phyloP scores from a whole-genome alignment of 2,329 filamentous ascomycete genomes.

The Ascochyta koolunga region DNA sequence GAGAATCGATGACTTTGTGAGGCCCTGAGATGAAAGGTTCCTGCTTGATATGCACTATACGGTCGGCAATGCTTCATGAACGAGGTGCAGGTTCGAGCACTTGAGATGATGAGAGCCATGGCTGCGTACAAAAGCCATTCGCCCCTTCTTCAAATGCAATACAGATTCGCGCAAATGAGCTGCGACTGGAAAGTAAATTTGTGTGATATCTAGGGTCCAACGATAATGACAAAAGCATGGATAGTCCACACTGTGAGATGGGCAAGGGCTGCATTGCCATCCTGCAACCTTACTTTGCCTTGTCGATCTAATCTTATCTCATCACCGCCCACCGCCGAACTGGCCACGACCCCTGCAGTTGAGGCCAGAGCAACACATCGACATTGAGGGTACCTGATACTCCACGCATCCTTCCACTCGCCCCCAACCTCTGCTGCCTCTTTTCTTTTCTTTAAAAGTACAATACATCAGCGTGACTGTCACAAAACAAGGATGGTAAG shows the following conservation, averaged over 20 bases:
- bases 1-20: background rate
- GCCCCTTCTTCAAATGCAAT: too few relatives aligned
- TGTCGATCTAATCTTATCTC: conserved; percentile 41
- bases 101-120: too few relatives aligned
- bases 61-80: too few relatives aligned
- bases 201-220: too few relatives aligned
- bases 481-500: conserved; percentile 35
- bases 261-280: background rate
- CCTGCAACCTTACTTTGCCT: background rate
- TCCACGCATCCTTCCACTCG: conserved; percentile 11
- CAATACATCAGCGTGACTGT: conserved; percentile 6
- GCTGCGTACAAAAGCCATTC: too few relatives aligned
- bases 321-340: conserved; percentile 26
- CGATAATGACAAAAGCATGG: too few relatives aligned
- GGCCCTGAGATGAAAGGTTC: too few relatives aligned
- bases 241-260: background rate
- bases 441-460: background rate
- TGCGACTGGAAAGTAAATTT: too few relatives aligned
- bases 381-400: conserved; percentile 32
- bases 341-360: conserved; percentile 36
- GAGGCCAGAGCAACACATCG: conserved; percentile 44
- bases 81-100: too few relatives aligned
- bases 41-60: too few relatives aligned
- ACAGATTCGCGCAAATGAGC: too few relatives aligned
- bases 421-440: background rate